A percentile compares a stretch with the other conserved stretches of the same genome.
These are phyloP conservation scores for Biscogniauxia mediterranea DNA, from an alignment of 2,329 filamentous ascomycete genomes.

Conservation along the genomic window DNA sequence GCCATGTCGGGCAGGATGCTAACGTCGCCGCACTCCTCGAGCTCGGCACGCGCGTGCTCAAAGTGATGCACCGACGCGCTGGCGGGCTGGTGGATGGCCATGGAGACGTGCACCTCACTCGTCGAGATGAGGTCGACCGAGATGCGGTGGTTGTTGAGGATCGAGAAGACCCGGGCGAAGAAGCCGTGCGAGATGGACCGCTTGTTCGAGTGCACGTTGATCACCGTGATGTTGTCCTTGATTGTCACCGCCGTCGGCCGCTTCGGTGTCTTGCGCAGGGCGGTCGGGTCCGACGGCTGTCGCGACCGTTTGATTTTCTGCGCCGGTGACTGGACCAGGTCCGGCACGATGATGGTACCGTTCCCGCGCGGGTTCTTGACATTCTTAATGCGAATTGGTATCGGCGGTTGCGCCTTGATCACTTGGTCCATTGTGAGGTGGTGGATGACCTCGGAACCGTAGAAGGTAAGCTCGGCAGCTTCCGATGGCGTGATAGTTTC, in stretches of 20 bases:
- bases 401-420: slow-evolving; percentile 74
- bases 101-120: slow-evolving; percentile 93
- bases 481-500: slow-evolving; percentile 88
- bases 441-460: slow-evolving; percentile 95
- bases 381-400: slow-evolving; percentile 88
- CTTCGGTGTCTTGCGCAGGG: slow-evolving; percentile 61
- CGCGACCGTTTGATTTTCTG: slow-evolving; percentile 57
- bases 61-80: slow-evolving; percentile 62
- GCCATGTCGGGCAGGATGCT: slow-evolving; percentile 91
- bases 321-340: slow-evolving; percentile 54
- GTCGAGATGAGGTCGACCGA: slow-evolving; percentile 97
- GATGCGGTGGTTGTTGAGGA: slow-evolving; percentile 80
- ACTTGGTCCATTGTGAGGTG: slow-evolving; percentile 98
- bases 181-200: slow-evolving; percentile 94
- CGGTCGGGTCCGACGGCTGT: slow-evolving; percentile 39
- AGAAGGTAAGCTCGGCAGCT: slow-evolving; percentile 92
- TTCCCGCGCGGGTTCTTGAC: slow-evolving; percentile 80
- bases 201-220: slow-evolving; percentile 98
- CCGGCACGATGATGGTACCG: slow-evolving; percentile 81
- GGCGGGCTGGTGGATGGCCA: slow-evolving; percentile 82
- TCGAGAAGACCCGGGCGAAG: slow-evolving; percentile 89
- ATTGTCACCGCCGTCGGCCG: slow-evolving; percentile 89
- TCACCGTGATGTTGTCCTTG: slow-evolving; percentile 93
- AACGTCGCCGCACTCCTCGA: slow-evolving; percentile 81
- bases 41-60: slow-evolving; percentile 65